Conservation (phyloP, 2,329 filamentous ascomycete species). For the Fusarium aywerte region DNA sequence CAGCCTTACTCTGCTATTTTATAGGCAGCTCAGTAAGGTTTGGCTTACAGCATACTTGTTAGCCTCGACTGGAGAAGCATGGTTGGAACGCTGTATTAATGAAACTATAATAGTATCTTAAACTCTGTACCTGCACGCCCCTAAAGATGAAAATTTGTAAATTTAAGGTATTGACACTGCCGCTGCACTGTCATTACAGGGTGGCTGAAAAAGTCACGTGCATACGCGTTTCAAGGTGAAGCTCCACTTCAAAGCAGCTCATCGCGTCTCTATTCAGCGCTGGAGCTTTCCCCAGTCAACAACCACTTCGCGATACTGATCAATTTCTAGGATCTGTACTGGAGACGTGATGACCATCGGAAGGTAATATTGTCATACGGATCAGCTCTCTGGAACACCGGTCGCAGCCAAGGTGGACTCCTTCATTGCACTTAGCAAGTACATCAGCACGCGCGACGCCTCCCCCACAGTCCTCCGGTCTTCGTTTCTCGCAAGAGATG, state of each 20-base stretch:
- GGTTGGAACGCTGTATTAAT: neutral
- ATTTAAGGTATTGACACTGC: neutral
- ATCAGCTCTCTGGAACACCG: conserved; percentile 25
- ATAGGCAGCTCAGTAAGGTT: neutral
- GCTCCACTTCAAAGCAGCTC: neutral
- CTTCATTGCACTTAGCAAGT: conserved; percentile 54
- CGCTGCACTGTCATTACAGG: neutral
- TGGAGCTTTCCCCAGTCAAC: conserved; percentile 25
- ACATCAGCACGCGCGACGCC: conserved; percentile 70
- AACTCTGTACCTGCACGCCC: neutral
- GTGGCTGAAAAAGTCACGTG: conserved; percentile 45
- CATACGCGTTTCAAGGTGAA: conserved; percentile 18
- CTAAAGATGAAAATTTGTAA: neutral
- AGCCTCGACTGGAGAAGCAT: neutral
- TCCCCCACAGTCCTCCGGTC: conserved; percentile 83
- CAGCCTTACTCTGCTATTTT: neutral
- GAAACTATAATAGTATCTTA: neutral
- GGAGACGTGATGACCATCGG: conserved; percentile 28
- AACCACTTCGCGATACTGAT: conserved; percentile 33
- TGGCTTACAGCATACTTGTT: neutral
- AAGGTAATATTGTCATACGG: conserved; percentile 24
- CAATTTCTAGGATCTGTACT: conserved; percentile 27
- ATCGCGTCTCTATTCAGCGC: conserved; percentile 18
- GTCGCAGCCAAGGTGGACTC: conserved; percentile 52
- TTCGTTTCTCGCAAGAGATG: conserved; percentile 76